Conservation (phyloP, 176 grass and related monocot genomes). For the Avena sativa region DNA sequence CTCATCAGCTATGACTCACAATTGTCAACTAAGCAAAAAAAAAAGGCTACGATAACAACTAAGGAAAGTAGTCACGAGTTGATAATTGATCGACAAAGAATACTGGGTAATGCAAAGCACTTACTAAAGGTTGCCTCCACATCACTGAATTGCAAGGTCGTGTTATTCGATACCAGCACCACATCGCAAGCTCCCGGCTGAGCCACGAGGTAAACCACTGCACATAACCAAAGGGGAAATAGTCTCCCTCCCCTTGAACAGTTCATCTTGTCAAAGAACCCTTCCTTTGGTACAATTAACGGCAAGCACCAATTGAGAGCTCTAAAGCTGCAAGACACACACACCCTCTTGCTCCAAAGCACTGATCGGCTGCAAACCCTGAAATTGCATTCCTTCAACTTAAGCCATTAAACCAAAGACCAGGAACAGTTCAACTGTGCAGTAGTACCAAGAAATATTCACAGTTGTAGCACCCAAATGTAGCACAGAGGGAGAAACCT, state of each 20-base stretch:
- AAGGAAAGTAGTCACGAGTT: background rate
- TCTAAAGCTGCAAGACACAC: background rate
- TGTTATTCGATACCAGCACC: slow-evolving; percentile 65
- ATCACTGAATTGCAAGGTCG: slow-evolving; percentile 67
- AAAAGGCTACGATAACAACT: background rate
- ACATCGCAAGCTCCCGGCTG: slow-evolving; percentile 56
- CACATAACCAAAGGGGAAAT: slow-evolving; percentile 18
- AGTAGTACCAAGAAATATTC: background rate
- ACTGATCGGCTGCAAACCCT: slow-evolving; percentile 29
- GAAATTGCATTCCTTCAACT: background rate
- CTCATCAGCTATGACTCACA: background rate
- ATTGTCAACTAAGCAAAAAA: background rate
- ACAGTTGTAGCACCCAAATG: background rate
- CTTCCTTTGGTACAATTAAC: background rate
- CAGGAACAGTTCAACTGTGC: background rate
- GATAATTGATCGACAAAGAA: slow-evolving; percentile 11
- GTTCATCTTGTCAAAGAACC: slow-evolving; percentile 34
- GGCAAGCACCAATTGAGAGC: background rate
- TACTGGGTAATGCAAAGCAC: slow-evolving; percentile 30
- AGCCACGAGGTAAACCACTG: slow-evolving; percentile 54
- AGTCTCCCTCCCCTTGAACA: slow-evolving; percentile 30
- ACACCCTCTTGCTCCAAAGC: slow-evolving; percentile 5
- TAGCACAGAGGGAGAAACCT: background rate
- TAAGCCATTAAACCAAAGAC: background rate
- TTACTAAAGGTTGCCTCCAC: slow-evolving; percentile 80